These are phyloP conservation scores for Excoecaria cochinchinensis DNA, from an alignment of 345 rosid genomes.

Conservation along the genomic window DNA sequence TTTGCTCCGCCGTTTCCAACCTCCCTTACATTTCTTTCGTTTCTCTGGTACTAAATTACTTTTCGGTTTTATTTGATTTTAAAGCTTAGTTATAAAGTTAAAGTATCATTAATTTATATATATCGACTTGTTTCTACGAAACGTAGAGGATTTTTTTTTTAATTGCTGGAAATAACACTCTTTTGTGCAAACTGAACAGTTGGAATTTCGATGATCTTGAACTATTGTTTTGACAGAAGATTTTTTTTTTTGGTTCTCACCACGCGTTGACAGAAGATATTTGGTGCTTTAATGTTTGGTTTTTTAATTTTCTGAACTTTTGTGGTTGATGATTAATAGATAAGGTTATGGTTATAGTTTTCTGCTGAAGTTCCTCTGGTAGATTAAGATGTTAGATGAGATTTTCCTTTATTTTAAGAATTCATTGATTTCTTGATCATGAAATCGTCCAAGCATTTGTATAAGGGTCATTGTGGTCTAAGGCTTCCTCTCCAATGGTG, in stretches of 20 bases:
- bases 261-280: background rate
- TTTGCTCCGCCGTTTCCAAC: slow-evolving; percentile 68
- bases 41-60: slow-evolving; percentile 43
- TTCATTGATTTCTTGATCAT: background rate
- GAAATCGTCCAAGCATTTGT: background rate
- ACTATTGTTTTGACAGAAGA: background rate
- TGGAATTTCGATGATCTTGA: background rate
- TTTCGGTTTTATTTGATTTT: background rate
- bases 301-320: background rate
- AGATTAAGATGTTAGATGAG: background rate
- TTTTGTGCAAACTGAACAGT: background rate
- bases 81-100: background rate
- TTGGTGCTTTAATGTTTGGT: background rate
- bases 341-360: background rate
- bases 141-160: background rate
- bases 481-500: background rate
- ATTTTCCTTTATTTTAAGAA: background rate
- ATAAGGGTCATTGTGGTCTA: background rate
- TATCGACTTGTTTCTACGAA: background rate
- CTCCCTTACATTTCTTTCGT: slow-evolving; percentile 70
- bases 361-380: background rate
- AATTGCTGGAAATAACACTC: background rate
- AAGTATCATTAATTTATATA: background rate
- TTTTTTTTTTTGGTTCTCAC: too few relatives aligned
- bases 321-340: background rate